Base-by-base conservation (phyloP, 78 protist species). In the Dictyostelium capitatum region DNA sequence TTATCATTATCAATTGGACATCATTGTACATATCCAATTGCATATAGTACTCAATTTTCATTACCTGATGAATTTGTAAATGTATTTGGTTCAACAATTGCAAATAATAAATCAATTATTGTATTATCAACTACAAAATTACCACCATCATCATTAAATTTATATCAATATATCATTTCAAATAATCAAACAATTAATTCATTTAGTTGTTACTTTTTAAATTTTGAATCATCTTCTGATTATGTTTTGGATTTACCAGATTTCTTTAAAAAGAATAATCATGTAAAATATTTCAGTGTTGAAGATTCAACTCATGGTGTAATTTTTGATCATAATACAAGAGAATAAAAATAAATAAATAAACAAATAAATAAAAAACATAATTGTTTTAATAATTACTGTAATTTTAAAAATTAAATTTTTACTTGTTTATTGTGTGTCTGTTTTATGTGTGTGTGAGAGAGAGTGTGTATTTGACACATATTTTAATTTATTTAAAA, bases 1-100 rank as follows among this genome's bases (percentile, higher is more conserved):
- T 0, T 8, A 5, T 3, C 17, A 28, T 65, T 65, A 65, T 0
- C 15, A 5, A 65, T 65, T 30, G 73, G 73, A 11, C 73, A 65
- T 25, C 73, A 65, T 30, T 65, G 73, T 30, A 65, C 73, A 28
- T 65, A 1, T 30, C 73, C 73, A 65, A 65, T 65, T 5, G 73
- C 46, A 10, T 65, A 65, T 30, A 1, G 46, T 0, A 30, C 37
- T 14, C 47, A 1, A 23, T 65, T 65, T 30, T 28, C 17, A 65
- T 30, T 65, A 65, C 46, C 73, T 25, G 11, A 5, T 3, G 3
- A 65, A 4, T 65, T 65, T 65, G 30, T 65, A 12, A 15, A 28
- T 6, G 14, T 17, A 30, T 65, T 65, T 65, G 73, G 73, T 12
- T 30, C 20, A 30, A 5, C 47, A 14, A 65, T 65, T 65, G 73